Base-by-base conservation (phyloP, 2,329 filamentous ascomycete genomes). In the Drechslerella stenobrocha region DNA sequence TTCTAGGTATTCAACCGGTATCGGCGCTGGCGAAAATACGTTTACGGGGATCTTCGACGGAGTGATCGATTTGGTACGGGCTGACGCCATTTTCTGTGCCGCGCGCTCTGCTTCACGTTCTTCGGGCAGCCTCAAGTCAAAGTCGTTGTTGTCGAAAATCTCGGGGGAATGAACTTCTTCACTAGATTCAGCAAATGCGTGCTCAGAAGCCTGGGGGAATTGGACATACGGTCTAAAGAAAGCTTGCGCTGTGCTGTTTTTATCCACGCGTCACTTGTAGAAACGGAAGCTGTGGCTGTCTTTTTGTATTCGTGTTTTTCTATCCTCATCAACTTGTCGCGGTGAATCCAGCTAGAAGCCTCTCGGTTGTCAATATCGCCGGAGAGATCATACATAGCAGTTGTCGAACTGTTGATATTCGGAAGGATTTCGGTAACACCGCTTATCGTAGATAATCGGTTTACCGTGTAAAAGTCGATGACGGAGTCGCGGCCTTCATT, bases 11-110 rank as follows among this genome's bases (percentile, higher is more conserved):
- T 87, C 84, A 52, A 82, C 76, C 1, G 88, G 83, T 63, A 95
- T 86, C 8, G 90, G 90, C 18, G 84, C 82, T 1, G 88, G 87
- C 74, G 89, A 96, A 11, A 83, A 79, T 73, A 89, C 91, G 26
- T 90, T 85, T 34, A 97, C 81, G 0, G 93, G 93, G 74, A 98
- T 96, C 55, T 89, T 85, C 44, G 92, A 96, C 30, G 2, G 82
- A 52, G 71, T 23, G 58, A 69, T 46, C 52, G 56, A 65, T 63
- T 70, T 66, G 60, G 52, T 42, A 51, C 52, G 42, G 57, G 70
- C 83, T 77, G 81, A 87, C 73, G 70, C 75, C 78, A 71, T 72
- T 82, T 77, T 77, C 82, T 74, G 78, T 76, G 72, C 78, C 74
- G 82, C 77, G 75, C 82, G 80, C 72, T 84, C 79, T 44, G 87